Base-by-base conservation (phyloP, 768 basidiomycete species). In the Mycena metata region DNA sequence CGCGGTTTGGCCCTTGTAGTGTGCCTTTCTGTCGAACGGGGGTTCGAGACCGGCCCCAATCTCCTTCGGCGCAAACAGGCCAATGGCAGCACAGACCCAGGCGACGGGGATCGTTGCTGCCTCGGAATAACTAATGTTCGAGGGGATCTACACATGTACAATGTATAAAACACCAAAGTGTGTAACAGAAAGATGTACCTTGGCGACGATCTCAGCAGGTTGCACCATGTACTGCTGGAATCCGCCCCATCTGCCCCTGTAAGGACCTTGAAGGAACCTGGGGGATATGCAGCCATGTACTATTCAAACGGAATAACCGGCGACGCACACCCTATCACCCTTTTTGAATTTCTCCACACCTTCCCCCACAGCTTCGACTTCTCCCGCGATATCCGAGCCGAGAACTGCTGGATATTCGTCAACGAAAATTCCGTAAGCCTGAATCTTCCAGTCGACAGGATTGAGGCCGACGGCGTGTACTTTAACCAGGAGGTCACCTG, bases 101-200 rank as follows among this genome's bases (percentile, higher is more conserved):
- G 72, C 81, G 13, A 83, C 74, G 2, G 85, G 84, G 19, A 86
- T 69, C 9, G 84, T 78, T 0, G 84, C 76, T 0, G 83, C 86
- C 43, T 84, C 72, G 16, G 83, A 83, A 64, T 79, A 79, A 0
- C 77, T 75, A 21, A 85, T 39, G 45, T 79, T 79, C 19, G 65
- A 46, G 1, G 84, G 85, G 12, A 84, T 80, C 79, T 80, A 36
- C 36, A 51, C n/a, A 19, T 13, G n/a, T 54, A 30, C 9, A 33
- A n/a, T 23, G 5, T n/a, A 67, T 36, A 36, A 36, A 36, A 36
- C n/a, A 36, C 36, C 6, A 36, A 12, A 36, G 36, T 12, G 12
- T 36, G 12, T 36, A 36, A 12, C 36, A 12, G 56, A 33, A 24
- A 13, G 26, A 64, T 35, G 19, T n/a, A 66, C 71, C 60, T 73